Conservation (phyloP, 768 basidiomycete genomes). For the Leucocoprinus birnbaumii region DNA sequence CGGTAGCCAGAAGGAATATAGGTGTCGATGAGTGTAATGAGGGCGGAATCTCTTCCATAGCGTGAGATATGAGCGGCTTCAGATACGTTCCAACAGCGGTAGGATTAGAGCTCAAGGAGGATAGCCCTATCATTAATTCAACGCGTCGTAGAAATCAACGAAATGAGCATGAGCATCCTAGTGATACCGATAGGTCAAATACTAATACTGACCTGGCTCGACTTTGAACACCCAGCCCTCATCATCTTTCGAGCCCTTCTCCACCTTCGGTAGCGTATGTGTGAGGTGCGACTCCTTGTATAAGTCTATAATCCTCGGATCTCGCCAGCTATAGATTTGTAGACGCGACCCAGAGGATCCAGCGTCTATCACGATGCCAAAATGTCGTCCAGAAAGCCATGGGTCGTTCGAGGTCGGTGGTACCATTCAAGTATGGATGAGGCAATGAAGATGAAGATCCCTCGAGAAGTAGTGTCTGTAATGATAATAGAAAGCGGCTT, state of each 20-base stretch:
- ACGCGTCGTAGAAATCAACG: neutral
- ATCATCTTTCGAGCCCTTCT: slow-evolving; percentile 81
- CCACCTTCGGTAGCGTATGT: slow-evolving; percentile 74
- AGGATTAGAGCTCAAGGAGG: slow-evolving; percentile 71
- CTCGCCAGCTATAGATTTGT: slow-evolving; percentile 96
- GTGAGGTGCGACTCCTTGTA: slow-evolving; percentile 50
- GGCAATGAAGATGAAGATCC: too few relatives aligned
- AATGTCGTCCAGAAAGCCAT: slow-evolving; percentile 79
- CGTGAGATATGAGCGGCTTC: slow-evolving; percentile 80
- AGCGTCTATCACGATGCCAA: slow-evolving; percentile 96
- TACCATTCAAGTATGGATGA: slow-evolving; percentile 48
- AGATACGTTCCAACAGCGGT: slow-evolving; percentile 74
- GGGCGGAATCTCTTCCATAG: slow-evolving; percentile 79
- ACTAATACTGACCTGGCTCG: slow-evolving; percentile 82
- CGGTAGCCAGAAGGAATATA: slow-evolving; percentile 91
- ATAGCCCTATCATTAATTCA: slow-evolving; percentile 63
- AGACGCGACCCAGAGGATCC: slow-evolving; percentile 95
- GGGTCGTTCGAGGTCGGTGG: slow-evolving; percentile 68
- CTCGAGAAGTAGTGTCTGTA: too few relatives aligned
- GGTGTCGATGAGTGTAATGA: slow-evolving; percentile 84
- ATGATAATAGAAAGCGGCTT: too few relatives aligned
- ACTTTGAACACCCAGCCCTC: slow-evolving; percentile 90
- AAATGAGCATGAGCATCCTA: neutral
- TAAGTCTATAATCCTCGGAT: slow-evolving; percentile 57
- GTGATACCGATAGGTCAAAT: neutral